These are phyloP conservation scores for Picea abies DNA, from an alignment of 83 land plant genomes.

Conservation along the genomic window DNA sequence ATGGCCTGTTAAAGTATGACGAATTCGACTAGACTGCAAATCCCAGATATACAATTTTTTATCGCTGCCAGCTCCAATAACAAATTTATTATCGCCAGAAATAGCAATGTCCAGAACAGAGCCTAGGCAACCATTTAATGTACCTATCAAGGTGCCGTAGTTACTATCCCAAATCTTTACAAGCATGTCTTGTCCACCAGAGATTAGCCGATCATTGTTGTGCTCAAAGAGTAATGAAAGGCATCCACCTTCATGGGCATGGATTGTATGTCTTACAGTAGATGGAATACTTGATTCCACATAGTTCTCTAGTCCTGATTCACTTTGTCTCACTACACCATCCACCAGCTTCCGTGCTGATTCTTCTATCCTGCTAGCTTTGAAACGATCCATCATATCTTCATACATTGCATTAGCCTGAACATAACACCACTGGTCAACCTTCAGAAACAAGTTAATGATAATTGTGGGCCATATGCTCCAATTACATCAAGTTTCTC, in stretches of 20 bases:
- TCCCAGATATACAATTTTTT: slow-evolving; percentile 94
- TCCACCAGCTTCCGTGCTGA: slow-evolving; percentile 90
- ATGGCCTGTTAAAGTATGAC: slow-evolving; percentile 94
- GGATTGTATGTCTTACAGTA: slow-evolving; percentile 56
- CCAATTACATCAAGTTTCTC: slow-evolving; percentile 11
- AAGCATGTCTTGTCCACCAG: slow-evolving; percentile 82
- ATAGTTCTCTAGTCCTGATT: slow-evolving; percentile 77
- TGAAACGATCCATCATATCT: slow-evolving; percentile 65
- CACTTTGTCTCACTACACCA: slow-evolving; percentile 86
- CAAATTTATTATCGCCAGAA: slow-evolving; percentile 70
- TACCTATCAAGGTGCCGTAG: slow-evolving; percentile 40
- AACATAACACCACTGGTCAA: slow-evolving; percentile 13
- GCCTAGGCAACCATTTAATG: slow-evolving; percentile 78
- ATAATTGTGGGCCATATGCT: background rate
- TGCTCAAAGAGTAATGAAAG: slow-evolving; percentile 63
- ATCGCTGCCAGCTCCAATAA: slow-evolving; percentile 89
- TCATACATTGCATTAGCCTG: slow-evolving; percentile 90
- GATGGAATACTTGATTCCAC: slow-evolving; percentile 65
- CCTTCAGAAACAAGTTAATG: background rate
- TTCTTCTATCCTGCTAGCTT: slow-evolving; percentile 67
- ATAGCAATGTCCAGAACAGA: slow-evolving; percentile 83
- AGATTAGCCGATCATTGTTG: slow-evolving; percentile 60
- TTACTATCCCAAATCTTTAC: slow-evolving; percentile 84
- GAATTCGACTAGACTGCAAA: slow-evolving; percentile 62
- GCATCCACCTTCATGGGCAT: slow-evolving; percentile 90